Conservation (phyloP, 2,329 filamentous ascomycete species). For the Fusarium sp. region DNA sequence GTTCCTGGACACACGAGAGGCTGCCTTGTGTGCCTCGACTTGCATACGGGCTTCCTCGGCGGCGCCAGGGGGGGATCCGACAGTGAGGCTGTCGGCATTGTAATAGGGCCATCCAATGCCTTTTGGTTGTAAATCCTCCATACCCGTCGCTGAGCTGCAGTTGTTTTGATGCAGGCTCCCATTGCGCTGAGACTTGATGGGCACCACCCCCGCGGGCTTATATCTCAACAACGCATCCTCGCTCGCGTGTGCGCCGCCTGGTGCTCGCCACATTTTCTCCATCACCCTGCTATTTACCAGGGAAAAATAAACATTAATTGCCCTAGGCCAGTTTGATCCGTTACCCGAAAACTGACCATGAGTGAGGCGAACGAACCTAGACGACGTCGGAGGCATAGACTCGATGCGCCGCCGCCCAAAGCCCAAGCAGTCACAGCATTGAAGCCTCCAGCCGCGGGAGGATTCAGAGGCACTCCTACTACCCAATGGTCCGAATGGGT, state of each 20-base stretch:
- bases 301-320: not conserved
- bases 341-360: not conserved
- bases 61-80: slow-evolving; percentile 11
- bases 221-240: slow-evolving; percentile 20
- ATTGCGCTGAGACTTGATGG: slow-evolving; percentile 1
- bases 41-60: slow-evolving; percentile 22
- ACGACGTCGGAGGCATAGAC: not conserved
- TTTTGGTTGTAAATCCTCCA: slow-evolving; percentile 7
- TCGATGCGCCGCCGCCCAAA: not conserved
- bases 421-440: slow-evolving; percentile 3
- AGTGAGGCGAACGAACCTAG: slow-evolving; percentile 3
- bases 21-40: slow-evolving; percentile 15
- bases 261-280: not conserved
- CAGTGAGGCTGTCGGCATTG: slow-evolving; percentile 39
- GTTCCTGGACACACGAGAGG: slow-evolving; percentile 26
- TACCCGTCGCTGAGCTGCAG: slow-evolving; percentile 9
- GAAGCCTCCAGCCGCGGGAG: not conserved
- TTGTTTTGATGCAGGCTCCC: not conserved
- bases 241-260: not conserved
- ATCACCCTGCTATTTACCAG: not conserved
- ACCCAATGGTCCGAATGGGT: slow-evolving; percentile 34
- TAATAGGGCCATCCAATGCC: not conserved
- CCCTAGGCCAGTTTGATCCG: not conserved
- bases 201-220: slow-evolving; percentile 12
- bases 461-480: not conserved